Evolutionary conservation across 495 filamentous ascomycete genomes (phyloP), one percentile per base, ranked within the genome.

Genomic region (Copromyces sp.): DNA sequence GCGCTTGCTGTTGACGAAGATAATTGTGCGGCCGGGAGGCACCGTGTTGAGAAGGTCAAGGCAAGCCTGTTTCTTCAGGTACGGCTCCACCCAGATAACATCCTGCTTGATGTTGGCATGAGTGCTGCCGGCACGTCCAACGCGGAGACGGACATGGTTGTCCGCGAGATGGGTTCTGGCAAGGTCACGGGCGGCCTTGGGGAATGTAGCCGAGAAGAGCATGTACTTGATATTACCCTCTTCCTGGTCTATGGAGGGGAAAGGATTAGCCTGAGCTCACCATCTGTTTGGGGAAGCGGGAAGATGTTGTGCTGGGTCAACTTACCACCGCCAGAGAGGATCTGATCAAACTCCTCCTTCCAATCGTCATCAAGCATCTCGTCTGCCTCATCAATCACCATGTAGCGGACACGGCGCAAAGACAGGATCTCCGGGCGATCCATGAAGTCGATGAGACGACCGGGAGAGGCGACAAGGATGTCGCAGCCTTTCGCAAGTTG

Each of bases 141-240:
- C 90, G 14, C 88, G 89, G 73, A 99, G 85, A 44, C 91, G 92
- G 69, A 95, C 86, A 76, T 93, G 88, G 69, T 90, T 88, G 69
- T 87, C 82, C 3, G 89, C 83, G 70, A 99, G 87, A 78, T 93
- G 92, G 11, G 90, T 83, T 53, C 87, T 87, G 8, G 94, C 95
- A 39, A 98, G 81, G 41, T 90, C 83, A 47, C 93, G 94, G 75
- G 90, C 89, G 0, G 82, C 80, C 82, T 90, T 92, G 29, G 92
- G 90, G 78, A 98, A 98, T 0, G 95, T 98, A 12, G 95, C 95
- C 3, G 93, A 97, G 75, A 98, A 98, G 87, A 99, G 93, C 87
- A 97, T 84, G 82, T 92, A 97, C 24, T 82, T 89, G 82, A 85
- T 93, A 86, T 85, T 84, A 70, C 94, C 91, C 6, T 89, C 91